Conservation (phyloP, 179 eudicot genomes). For the Beta corolliflora region DNA sequence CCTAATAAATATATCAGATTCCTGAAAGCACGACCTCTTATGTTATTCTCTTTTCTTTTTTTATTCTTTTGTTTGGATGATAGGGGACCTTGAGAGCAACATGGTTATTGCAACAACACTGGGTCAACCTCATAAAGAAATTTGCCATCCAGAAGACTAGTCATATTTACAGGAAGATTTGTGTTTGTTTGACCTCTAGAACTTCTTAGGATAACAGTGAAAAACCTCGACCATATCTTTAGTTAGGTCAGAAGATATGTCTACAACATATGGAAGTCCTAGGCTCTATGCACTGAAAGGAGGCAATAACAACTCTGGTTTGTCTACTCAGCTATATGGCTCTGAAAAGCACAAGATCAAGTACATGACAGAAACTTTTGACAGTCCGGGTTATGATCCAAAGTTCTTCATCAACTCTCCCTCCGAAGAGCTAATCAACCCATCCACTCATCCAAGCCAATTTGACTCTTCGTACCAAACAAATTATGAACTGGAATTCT, state of each 20-base stretch:
- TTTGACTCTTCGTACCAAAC: slow-evolving; percentile 32
- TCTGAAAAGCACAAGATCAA: slow-evolving; percentile 44
- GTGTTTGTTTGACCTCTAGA: neutral
- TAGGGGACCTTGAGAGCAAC: slow-evolving; percentile 20
- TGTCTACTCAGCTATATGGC: slow-evolving; percentile 47
- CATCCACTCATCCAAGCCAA: slow-evolving; percentile 33
- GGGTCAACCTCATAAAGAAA: slow-evolving; percentile 13
- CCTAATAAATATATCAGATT: slow-evolving; percentile 1
- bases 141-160: slow-evolving; percentile 3
- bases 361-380: slow-evolving; percentile 48
- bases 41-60: neutral
- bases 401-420: slow-evolving; percentile 67
- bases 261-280: slow-evolving; percentile 35
- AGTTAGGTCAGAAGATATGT: slow-evolving; percentile 29
- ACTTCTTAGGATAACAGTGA: neutral
- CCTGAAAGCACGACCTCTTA: neutral
- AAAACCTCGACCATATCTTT: slow-evolving; percentile 20
- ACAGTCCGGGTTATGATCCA: slow-evolving; percentile 50
- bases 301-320: slow-evolving; percentile 36
- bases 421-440: slow-evolving; percentile 57
- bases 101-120: slow-evolving; percentile 29
- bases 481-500: slow-evolving; percentile 35
- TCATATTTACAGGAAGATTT: neutral
- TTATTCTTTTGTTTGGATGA: slow-evolving; percentile 8
- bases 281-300: slow-evolving; percentile 35